A percentile compares a stretch with the other conserved stretches of the same genome.
These are phyloP conservation scores for Diaporthe capsici DNA, from an alignment of 2,329 filamentous ascomycete species.

Conservation along the genomic window DNA sequence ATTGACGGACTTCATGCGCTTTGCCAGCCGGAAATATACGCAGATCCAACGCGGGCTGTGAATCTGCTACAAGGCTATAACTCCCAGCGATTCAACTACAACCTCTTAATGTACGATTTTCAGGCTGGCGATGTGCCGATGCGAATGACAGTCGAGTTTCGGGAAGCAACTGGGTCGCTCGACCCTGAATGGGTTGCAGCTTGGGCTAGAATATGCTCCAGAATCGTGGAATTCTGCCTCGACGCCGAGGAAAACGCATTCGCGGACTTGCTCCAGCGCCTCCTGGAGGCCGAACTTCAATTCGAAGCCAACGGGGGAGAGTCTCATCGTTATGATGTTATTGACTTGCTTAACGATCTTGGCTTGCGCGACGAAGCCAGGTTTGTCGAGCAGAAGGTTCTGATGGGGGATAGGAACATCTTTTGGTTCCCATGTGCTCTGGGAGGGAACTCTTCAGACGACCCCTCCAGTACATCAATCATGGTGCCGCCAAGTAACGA, in stretches of 20 bases:
- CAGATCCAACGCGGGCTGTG: background rate
- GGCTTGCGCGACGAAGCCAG: background rate
- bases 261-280: background rate
- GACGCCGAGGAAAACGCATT: background rate
- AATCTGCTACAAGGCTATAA: accelerated
- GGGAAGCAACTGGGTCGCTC: background rate
- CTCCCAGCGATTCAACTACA: background rate
- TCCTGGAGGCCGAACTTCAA: background rate
- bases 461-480: background rate
- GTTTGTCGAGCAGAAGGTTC: background rate
- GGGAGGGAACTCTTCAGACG: background rate
- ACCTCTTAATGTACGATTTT: background rate
- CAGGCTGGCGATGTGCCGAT: no score
- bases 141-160: slow-evolving; percentile 2
- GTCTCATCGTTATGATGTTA: background rate
- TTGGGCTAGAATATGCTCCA: background rate
- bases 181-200: background rate
- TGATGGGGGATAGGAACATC: background rate
- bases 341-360: background rate
- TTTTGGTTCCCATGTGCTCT: slow-evolving; percentile 5
- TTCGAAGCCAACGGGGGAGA: background rate
- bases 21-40: background rate
- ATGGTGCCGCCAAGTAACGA: background rate
- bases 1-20: background rate
- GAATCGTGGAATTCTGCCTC: background rate